Evolutionary conservation across 176 grass and related monocot genomes (phyloP).

Genomic region (Aegilops umbellulata): DNA sequence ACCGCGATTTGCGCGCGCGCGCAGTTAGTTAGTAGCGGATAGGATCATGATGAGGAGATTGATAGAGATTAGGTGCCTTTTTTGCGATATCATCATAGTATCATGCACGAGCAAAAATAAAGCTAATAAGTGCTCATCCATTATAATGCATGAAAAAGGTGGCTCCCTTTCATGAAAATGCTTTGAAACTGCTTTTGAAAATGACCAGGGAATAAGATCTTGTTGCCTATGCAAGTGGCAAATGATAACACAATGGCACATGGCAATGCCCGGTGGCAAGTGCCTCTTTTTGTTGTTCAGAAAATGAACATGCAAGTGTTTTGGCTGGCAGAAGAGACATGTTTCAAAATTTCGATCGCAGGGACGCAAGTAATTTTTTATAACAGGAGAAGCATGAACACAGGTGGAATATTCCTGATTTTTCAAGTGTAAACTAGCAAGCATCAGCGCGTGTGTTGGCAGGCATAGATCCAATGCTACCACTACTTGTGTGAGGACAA

Average conservation of each 20-base stretch:
- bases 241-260: conserved; percentile 1
- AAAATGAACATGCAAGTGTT: no score
- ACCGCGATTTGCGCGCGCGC: background rate
- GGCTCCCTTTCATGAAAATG: conserved; percentile 23
- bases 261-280: conserved; percentile 28
- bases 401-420: conserved; percentile 21
- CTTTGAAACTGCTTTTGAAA: background rate
- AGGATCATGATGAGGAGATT: conserved; percentile 25
- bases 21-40: background rate
- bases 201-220: background rate
- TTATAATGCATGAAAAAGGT: conserved; percentile 34
- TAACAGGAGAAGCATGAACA: background rate
- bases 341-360: conserved; percentile 1
- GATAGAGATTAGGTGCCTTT: conserved; percentile 8
- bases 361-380: background rate
- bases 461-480: background rate
- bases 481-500: conserved; percentile 20
- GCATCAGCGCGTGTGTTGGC: background rate
- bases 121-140: background rate
- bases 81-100: background rate
- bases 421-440: conserved; percentile 10
- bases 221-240: conserved; percentile 4
- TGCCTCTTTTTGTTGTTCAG: background rate
- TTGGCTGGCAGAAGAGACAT: background rate
- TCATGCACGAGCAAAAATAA: conserved; percentile 28